These are phyloP conservation scores for Erythrobasidium yunnanense DNA, from an alignment of 768 basidiomycete species.

Conservation along the genomic window DNA sequence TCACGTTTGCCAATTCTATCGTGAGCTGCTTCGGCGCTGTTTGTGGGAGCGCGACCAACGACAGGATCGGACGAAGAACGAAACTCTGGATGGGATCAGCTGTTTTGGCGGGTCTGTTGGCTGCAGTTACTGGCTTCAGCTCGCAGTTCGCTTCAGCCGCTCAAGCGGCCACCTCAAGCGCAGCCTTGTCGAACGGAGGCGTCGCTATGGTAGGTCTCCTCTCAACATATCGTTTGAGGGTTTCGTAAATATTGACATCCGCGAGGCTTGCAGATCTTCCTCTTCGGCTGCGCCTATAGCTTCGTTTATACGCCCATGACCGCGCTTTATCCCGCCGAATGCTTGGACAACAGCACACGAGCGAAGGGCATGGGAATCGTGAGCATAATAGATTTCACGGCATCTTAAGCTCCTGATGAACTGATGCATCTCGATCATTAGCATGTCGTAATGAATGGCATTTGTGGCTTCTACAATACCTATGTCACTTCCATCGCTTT, in stretches of 20 bases:
- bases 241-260: not conserved
- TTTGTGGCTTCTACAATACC: not conserved
- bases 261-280: not conserved
- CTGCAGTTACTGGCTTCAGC: not conserved
- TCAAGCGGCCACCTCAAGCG: not conserved
- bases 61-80: not conserved
- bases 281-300: not conserved
- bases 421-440: not conserved
- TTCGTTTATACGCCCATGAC: not conserved
- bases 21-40: not conserved
- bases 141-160: not conserved
- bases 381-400: no score
- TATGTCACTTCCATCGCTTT: not conserved
- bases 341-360: not conserved
- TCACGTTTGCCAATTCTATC: not conserved
- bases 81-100: not conserved
- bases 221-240: not conserved
- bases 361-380: not conserved
- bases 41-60: not conserved
- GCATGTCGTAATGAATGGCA: not conserved
- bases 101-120: not conserved
- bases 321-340: not conserved
- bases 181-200: not conserved
- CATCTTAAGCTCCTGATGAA: no score
- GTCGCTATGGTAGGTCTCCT: not conserved